Base-by-base conservation (phyloP, 2,329 filamentous ascomycete species). In the Grosmannia huntii region DNA sequence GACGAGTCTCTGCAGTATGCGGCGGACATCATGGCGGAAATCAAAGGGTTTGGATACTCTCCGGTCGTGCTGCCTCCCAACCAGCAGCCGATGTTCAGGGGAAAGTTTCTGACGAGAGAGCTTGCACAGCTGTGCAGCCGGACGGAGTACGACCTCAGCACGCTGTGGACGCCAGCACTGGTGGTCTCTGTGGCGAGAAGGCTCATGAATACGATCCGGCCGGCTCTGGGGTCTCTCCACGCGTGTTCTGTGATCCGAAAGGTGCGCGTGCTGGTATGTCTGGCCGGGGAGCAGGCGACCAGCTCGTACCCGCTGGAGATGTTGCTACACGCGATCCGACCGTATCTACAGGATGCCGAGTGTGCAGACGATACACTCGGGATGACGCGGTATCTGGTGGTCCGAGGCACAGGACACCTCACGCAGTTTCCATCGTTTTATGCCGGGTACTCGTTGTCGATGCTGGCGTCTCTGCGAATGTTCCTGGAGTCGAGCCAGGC, bases 351-450 rank as follows among this genome's bases (percentile, higher is more conserved):
- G 1, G 86, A 97, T 64, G 79, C 85, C 0, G 87, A 95, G 66
- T 97, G 92, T 69, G 88, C 91, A 11, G 89, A 96, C 66, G 94
- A 99, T 72, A 85, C 89, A 1, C 77, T 97, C 51, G 92, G 91
- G 0, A 81, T 99, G 38, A 84, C 88, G 60, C 87, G 90, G 68
- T 96, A 95, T 70, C 78, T 99, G 1, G 76, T 97, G 16, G 75
- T 81, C 6, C 79, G 80, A 56, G 90, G 92, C 9, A 73, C 74
- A 19, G 65, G 72, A 5, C 84, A 92, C 67, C 75, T 99, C 5
- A 72, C 70, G 4, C 76, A 80, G 36, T 76, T 79, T 0, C 84
- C 90, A 0, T 85, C 84, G 0, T 96, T 96, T 65, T 75, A 95
- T 49, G 85, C 88, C 12, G 92, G 91, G 0, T 87, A 91, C 62